Evolutionary conservation across 2,329 filamentous ascomycete genomes (phyloP).

Genomic region (Capronia americana): DNA sequence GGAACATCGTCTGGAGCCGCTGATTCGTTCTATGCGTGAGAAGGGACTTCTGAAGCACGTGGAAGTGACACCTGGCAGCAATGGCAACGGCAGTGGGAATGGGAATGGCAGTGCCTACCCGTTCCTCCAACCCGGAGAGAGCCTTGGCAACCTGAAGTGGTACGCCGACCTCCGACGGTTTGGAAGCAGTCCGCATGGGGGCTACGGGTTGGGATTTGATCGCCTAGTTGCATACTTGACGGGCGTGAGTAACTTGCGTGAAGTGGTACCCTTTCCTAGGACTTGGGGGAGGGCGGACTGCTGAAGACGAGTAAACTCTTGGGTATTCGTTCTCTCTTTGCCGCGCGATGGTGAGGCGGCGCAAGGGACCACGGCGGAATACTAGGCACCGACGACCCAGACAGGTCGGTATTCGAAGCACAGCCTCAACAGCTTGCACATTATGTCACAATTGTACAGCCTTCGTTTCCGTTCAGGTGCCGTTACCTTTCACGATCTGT

Average conservation of each 20-base stretch:
- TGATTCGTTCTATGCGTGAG: constrained; percentile 73
- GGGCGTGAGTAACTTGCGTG: constrained; percentile 80
- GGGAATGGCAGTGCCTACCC: constrained; percentile 42
- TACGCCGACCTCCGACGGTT: constrained; percentile 87
- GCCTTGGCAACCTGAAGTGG: constrained; percentile 71
- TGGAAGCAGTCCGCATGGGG: constrained; percentile 90
- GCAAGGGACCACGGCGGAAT: background rate
- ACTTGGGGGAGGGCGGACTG: constrained; percentile 63
- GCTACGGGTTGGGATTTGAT: constrained; percentile 90
- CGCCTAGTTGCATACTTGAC: constrained; percentile 82
- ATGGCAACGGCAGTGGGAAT: constrained; percentile 8
- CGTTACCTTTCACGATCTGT: background rate
- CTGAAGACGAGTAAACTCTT: constrained; percentile 39
- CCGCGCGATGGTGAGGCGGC: background rate
- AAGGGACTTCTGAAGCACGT: constrained; percentile 63
- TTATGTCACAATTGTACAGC: background rate
- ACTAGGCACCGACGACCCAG: background rate
- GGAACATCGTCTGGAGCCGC: constrained; percentile 74
- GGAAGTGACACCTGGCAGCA: constrained; percentile 4
- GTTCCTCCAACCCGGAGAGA: constrained; percentile 47
- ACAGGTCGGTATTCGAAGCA: background rate
- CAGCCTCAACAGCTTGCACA: background rate
- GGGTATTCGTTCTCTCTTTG: background rate
- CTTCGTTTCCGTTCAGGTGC: background rate
- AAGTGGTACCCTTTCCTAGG: constrained; percentile 84